Percentiles rank a stretch among this genome's conserved stretches.
Conservation (phyloP, 1,284 basidiomycete species). For the Fistulina hepatica region DNA sequence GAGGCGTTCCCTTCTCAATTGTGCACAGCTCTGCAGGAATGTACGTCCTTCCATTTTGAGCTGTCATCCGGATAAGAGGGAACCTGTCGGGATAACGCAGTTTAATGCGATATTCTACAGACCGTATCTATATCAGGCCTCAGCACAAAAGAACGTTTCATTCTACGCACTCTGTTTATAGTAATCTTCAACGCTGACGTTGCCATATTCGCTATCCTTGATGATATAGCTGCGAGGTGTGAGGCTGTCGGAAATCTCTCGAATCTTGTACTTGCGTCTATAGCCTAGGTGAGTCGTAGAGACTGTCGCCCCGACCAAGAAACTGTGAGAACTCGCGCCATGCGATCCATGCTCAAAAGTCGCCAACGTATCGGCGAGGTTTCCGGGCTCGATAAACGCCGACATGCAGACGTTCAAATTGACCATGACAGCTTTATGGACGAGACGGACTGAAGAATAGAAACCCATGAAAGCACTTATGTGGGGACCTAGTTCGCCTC, state of each 20-base stretch:
- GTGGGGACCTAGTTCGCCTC: conserved; percentile 40
- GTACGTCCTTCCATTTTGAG: conserved; percentile 27
- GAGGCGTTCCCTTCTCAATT: conserved; percentile 45
- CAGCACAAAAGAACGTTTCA: not conserved
- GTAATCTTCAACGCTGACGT: conserved; percentile 48
- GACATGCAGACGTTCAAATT: conserved; percentile 70
- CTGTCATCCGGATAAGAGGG: conserved; percentile 48
- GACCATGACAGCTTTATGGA: conserved; percentile 56
- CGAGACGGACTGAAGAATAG: conserved; percentile 53
- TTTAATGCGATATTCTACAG: conserved; percentile 44
- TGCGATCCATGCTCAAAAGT: conserved; percentile 32
- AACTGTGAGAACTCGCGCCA: conserved; percentile 32
- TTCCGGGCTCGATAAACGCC: conserved; percentile 56
- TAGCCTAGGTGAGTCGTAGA: conserved; percentile 46
- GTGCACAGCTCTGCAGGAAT: conserved; percentile 63
- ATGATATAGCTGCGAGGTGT: conserved; percentile 43
- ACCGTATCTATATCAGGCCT: not conserved
- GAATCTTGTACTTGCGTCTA: conserved; percentile 35
- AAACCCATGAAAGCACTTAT: conserved; percentile 56
- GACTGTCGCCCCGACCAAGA: conserved; percentile 37
- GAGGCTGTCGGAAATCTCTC: conserved; percentile 32
- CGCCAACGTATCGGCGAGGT: conserved; percentile 43
- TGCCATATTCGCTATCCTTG: conserved; percentile 38
- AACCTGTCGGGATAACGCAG: conserved; percentile 39
- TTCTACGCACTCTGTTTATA: conserved; percentile 44